Evolutionary conservation across 352 stramenopile genomes (phyloP), one percentile per base, ranked within the genome.

Genomic region (Globisporangium orthogonon): DNA sequence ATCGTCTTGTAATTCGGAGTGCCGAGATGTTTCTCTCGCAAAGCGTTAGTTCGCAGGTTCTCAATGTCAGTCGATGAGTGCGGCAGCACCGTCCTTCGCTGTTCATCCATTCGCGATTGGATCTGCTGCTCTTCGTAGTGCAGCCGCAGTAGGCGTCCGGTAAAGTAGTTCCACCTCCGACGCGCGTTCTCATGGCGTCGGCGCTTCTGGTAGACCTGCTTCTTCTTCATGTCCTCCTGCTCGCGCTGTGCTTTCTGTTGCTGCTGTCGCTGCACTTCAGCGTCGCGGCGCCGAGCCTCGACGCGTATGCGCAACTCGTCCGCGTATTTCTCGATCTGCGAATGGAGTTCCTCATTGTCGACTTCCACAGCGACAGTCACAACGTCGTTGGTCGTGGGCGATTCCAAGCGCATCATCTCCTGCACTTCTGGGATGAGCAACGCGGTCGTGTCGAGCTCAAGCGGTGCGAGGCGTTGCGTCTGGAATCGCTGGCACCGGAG

Each of bases 401-500:
- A 46, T 4, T 45, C 30, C 17, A 29, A 14, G 28, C 58, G 52
- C 50, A 77, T 56, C 45, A 67, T 58, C 6, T 69, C 52, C 40
- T 74, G 66, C 2, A 78, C 60, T 33, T 83, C 68, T 9, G 59
- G 61, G 18, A 83, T 66, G 2, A 87, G 55, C 30, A 62, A 80
- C 9, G 73, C 45, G 45, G 44, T 61, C 7, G 70, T 76, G 0
- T 74, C 61, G 28, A 87, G 62, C 50, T 63, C 44, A 30, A 87
- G 55, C 18, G 61, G 33, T n/a, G 66, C 52, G 35, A 85, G 71
- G n/a, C 61, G 65, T n/a, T 76, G 60, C 4, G 65, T 83, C 4
- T 62, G 63, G 54, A 87, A 85, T 0, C 70, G 69, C 62, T 84
- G 77, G 18, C 70, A 74, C 6, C 74, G 55, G 66, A 66, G 76